Base-by-base conservation (phyloP, 73 alveolate genomes). In the Loxodes magnus region DNA sequence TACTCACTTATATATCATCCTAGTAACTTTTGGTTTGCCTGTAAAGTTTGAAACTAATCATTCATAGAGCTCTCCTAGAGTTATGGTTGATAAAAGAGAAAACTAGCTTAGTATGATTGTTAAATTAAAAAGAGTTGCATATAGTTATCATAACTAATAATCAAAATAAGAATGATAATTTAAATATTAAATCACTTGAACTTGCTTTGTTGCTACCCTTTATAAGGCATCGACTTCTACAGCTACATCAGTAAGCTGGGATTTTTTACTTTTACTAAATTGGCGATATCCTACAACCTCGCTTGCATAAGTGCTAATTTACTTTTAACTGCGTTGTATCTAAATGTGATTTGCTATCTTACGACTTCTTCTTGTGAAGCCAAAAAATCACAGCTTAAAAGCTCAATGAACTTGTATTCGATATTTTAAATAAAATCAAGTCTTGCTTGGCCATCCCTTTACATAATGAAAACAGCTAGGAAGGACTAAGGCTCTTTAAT, bases 371-470 rank as follows among this genome's bases (percentile, higher is more conserved):
- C 98, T 1, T 91, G 54, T 5, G 84, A 49, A 0, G 91, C 89
- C 36, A 35, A 57, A 58, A 83, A 83, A 51, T 80, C 86, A 7
- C 71, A 64, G 2, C 79, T 44, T 26, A 90, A 74, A 20, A 87
- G 76, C 64, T 90, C 98, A n/a, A 90, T 79, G 71, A 79, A 84
- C 65, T 90, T 90, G 71, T 85, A 90, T 66, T 87, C 96, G 22
- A 74, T 74, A 43, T 58, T 64, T 53, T 87, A 84, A 57, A 90
- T 79, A 74, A 90, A 83, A 68, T 83, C 93, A 44, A 90, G 73
- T 23, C 79, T 82, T 19, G 96, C 90, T 17, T 56, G 71, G 35
- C 97, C 96, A 29, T 87, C 94, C 29, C 87, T 66, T 34, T 71
- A 72, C 95, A 90, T 73, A 31, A 81, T 83, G 66, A 90, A 87